Evolutionary conservation across 2,329 filamentous ascomycete species (phyloP).

Genomic region (Cladosporium sp.): DNA sequence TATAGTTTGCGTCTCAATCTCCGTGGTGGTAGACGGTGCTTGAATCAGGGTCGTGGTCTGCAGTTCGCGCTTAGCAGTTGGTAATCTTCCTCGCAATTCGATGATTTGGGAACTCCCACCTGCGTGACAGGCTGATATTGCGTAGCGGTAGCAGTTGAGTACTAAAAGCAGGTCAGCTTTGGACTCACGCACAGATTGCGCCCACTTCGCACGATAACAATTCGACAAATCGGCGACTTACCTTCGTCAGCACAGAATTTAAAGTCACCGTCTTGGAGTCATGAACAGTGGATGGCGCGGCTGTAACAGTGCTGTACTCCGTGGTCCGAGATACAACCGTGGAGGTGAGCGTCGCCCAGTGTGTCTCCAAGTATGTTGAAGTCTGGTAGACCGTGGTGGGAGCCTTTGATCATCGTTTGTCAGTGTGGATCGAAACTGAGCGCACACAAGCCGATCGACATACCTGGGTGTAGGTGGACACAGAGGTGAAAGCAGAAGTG

Average conservation of each 20-base stretch:
- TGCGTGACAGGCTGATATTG: neutral
- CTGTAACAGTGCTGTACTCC: neutral
- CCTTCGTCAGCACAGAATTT: conserved; percentile 6
- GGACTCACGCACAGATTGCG: neutral
- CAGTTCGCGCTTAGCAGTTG: neutral
- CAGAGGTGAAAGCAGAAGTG: conserved; percentile 1
- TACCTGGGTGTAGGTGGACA: conserved; percentile 14
- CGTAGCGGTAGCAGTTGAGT: neutral
- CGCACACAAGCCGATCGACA: neutral
- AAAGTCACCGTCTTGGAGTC: neutral
- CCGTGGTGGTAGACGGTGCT: neutral
- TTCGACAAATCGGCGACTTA: neutral
- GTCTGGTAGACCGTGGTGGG: conserved; percentile 9
- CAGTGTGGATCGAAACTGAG: neutral
- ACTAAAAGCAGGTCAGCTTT: neutral
- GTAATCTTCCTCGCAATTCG: neutral
- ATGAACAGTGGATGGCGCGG: neutral
- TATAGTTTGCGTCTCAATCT: neutral
- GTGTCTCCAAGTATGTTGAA: neutral
- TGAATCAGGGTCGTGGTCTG: neutral
- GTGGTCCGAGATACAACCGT: neutral
- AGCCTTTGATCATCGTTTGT: neutral
- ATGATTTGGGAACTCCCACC: neutral
- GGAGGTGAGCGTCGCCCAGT: conserved; percentile 6
- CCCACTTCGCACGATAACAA: neutral